phyloP scores from a whole-genome alignment of 805 yeast genomes.

The Ogataea corticis region DNA sequence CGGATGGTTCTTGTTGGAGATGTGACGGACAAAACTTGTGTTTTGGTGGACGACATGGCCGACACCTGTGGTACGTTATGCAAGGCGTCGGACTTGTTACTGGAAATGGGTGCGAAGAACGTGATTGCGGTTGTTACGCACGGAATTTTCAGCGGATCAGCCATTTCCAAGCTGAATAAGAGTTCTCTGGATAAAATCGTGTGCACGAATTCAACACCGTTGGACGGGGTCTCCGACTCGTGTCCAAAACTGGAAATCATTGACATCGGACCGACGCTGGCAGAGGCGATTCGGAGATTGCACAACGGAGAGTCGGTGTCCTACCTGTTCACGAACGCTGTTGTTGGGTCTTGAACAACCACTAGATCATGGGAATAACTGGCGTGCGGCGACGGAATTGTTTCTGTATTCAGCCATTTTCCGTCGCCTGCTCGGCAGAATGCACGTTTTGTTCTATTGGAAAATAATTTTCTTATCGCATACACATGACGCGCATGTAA shows the following conservation, averaged over 20 bases:
- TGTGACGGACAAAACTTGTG: slow-evolving; percentile 77
- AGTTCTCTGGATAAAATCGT: slow-evolving; percentile 72
- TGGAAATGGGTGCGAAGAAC: slow-evolving; percentile 76
- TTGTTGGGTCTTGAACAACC: slow-evolving; percentile 2
- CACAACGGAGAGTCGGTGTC: slow-evolving; percentile 97
- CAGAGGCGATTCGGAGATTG: slow-evolving; percentile 90
- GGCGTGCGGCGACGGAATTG: too few species aligned
- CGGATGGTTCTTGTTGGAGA: slow-evolving; percentile 97
- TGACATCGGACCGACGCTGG: slow-evolving; percentile 83
- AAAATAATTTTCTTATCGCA: too few species aligned
- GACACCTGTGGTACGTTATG: slow-evolving; percentile 97
- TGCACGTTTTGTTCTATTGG: too few species aligned
- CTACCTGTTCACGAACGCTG: slow-evolving; percentile 73
- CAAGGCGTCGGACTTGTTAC: slow-evolving; percentile 86
- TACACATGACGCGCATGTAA: too few species aligned
- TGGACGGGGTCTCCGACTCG: slow-evolving; percentile 55
- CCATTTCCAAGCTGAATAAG: slow-evolving; percentile 67
- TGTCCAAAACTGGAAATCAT: slow-evolving; percentile 76
- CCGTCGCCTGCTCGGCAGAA: too few species aligned
- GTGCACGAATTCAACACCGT: slow-evolving; percentile 93
- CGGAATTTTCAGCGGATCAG: slow-evolving; percentile 87
- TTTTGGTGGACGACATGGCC: slow-evolving; percentile 95
- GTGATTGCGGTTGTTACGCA: slow-evolving; percentile 96
- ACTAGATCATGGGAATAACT: too few species aligned
- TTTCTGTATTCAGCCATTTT: too few species aligned